Percentiles rank a stretch among this genome's conserved stretches.
phyloP scores from a whole-genome alignment of 495 filamentous ascomycete species.

The Penicillium riverlandense region DNA sequence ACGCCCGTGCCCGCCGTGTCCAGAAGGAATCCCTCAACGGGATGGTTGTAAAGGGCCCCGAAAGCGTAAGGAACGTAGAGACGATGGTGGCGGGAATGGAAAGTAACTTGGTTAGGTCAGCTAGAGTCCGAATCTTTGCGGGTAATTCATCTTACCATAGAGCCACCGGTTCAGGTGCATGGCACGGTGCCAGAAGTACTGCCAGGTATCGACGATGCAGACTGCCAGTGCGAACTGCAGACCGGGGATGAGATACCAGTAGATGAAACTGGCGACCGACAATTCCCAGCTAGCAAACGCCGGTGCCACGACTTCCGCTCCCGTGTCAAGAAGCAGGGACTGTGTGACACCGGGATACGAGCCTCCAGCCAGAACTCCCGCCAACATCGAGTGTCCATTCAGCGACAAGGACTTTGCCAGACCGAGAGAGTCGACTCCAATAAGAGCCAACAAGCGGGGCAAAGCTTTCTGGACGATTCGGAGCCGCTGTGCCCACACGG shows the following conservation, averaged over 20 bases:
- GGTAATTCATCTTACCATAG: conserved; percentile 65
- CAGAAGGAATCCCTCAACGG: conserved; percentile 80
- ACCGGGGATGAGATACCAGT: conserved; percentile 69
- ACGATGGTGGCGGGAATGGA: conserved; percentile 91
- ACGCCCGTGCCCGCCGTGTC: conserved; percentile 82
- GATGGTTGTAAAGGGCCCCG: conserved; percentile 94
- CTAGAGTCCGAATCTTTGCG: neutral
- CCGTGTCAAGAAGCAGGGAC: conserved; percentile 24
- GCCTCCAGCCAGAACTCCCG: conserved; percentile 64
- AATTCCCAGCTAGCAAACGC: conserved; percentile 63
- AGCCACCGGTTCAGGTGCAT: conserved; percentile 97
- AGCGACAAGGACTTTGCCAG: conserved; percentile 30
- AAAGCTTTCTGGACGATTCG: conserved; percentile 62
- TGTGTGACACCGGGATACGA: conserved; percentile 51
- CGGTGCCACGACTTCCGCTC: conserved; percentile 25
- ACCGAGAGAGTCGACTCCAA: conserved; percentile 35
- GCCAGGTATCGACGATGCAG: conserved; percentile 82
- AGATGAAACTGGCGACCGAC: conserved; percentile 61
- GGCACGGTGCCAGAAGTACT: conserved; percentile 89
- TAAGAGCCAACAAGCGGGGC: conserved; percentile 45
- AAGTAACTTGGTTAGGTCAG: conserved; percentile 45
- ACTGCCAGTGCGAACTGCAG: conserved; percentile 69
- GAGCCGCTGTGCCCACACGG: conserved; percentile 70
- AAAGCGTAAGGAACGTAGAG: conserved; percentile 97
- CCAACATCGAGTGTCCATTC: conserved; percentile 53